Percentiles rank a stretch among this genome's conserved stretches.
These are phyloP conservation scores for Penicillium sp. DNA, from an alignment of 2,329 filamentous ascomycete genomes.

Conservation along the genomic window DNA sequence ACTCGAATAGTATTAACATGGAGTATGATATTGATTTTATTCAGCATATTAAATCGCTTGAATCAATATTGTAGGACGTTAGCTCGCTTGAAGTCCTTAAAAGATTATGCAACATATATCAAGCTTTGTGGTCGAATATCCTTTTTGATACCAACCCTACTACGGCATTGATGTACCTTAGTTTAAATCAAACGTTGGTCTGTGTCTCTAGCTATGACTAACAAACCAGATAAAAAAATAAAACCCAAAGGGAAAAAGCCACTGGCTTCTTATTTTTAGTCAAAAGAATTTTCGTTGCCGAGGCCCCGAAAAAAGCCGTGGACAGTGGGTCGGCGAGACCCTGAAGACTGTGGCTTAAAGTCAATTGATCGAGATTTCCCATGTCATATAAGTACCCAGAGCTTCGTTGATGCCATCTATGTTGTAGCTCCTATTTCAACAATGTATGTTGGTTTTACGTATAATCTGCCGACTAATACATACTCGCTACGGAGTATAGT, in stretches of 20 bases:
- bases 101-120: neutral
- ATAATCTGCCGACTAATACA: neutral
- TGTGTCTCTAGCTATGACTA: conserved; percentile 2
- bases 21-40: neutral
- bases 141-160: neutral
- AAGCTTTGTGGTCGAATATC: neutral
- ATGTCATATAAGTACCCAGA: neutral
- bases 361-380: conserved; percentile 1
- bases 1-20: too few species aligned
- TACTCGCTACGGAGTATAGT: too few species aligned
- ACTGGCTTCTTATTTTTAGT: neutral
- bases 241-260: neutral
- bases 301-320: conserved; percentile 1
- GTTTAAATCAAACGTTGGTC: conserved; percentile 3
- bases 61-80: neutral
- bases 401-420: neutral
- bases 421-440: neutral
- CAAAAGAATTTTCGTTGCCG: conserved; percentile 3
- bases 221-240: neutral
- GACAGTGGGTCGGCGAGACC: conserved; percentile 8
- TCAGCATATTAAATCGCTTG: too few species aligned
- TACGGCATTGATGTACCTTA: neutral
- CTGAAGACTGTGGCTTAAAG: conserved; percentile 2
- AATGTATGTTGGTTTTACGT: too few species aligned
- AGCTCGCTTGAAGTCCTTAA: neutral